Conservation (phyloP, 2,329 filamentous ascomycete species). For the Davidsoniella virescens region DNA sequence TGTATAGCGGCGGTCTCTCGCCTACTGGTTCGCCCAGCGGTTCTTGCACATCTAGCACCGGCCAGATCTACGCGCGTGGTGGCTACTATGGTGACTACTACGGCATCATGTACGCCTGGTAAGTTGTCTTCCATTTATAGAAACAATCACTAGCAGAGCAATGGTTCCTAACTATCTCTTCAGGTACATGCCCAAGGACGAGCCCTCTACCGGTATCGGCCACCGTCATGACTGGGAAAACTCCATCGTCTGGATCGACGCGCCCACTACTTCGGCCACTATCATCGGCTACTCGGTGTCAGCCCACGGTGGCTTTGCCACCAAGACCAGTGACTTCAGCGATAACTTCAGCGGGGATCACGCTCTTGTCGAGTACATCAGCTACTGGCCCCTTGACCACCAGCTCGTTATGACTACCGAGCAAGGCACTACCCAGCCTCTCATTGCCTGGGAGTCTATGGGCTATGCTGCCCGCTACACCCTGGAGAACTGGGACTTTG, state of each 20-base stretch:
- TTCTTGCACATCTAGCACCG: constrained; percentile 21
- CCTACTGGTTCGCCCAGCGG: constrained; percentile 19
- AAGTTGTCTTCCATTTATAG: background rate
- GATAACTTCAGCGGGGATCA: constrained; percentile 9
- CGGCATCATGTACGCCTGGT: constrained; percentile 27
- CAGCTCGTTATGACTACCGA: constrained; percentile 22
- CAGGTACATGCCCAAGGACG: constrained; percentile 29
- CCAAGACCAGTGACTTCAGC: constrained; percentile 11
- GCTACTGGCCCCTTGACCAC: constrained; percentile 19
- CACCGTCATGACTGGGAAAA: constrained; percentile 28
- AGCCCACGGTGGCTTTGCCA: constrained; percentile 23
- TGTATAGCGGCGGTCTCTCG: constrained; percentile 21
- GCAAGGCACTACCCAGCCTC: constrained; percentile 22
- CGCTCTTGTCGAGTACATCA: constrained; percentile 21
- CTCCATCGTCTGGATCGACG: constrained; percentile 20
- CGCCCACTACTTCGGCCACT: constrained; percentile 16
- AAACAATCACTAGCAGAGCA: background rate
- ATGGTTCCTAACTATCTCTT: background rate
- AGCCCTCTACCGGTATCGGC: constrained; percentile 19
- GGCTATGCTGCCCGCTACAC: constrained; percentile 21
- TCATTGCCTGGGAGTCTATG: constrained; percentile 29
- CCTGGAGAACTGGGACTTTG: constrained; percentile 25
- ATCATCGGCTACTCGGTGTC: constrained; percentile 24
- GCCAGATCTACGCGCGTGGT: constrained; percentile 26
- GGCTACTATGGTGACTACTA: constrained; percentile 18